Conservation (phyloP, 305 asterid genomes). For the Rubia peregrina region DNA sequence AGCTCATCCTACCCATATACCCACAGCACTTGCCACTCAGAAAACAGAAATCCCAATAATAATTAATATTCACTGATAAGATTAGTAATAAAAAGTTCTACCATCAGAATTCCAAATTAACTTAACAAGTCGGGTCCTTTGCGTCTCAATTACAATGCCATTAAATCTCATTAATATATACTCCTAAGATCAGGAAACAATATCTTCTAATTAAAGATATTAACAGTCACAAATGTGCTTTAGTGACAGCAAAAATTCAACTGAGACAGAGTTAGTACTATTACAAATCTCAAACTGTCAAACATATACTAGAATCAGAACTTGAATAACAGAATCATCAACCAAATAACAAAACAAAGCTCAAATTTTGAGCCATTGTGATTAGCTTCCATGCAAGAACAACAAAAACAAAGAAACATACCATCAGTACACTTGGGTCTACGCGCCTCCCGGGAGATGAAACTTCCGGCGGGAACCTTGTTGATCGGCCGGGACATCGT, state of each 20-base stretch:
- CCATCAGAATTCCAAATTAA: neutral
- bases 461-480: neutral
- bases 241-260: neutral
- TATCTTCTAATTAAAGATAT: no score
- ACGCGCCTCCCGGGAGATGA: neutral
- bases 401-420: neutral
- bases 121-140: neutral
- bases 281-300: neutral
- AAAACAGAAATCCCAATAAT: neutral
- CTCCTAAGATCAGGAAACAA: no score
- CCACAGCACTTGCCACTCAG: neutral
- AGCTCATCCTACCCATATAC: neutral
- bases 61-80: neutral
- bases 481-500: slow-evolving; percentile 1
- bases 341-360: neutral
- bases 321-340: neutral
- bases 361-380: neutral
- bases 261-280: neutral
- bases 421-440: slow-evolving; percentile 5
- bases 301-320: neutral
- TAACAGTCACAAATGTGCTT: neutral
- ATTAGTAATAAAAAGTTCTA: neutral
- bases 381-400: neutral
- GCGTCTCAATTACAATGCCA: no score
- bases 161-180: no score